Percentiles rank a stretch among this genome's conserved stretches.
Conservation (phyloP, 805 yeast genomes). For the Blastobotrys muscicola region DNA sequence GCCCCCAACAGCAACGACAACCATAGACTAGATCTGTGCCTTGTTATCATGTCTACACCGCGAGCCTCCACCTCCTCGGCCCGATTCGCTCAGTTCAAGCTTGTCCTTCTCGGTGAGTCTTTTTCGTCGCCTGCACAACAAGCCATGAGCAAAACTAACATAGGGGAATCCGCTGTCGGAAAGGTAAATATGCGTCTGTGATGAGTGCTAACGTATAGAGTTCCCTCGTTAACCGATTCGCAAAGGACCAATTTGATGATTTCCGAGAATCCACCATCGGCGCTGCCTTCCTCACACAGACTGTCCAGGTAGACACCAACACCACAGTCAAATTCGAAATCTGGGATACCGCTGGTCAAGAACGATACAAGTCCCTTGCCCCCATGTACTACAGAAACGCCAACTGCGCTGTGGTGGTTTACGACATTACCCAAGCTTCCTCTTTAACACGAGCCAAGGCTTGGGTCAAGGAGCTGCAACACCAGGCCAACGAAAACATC, state of each 20-base stretch:
- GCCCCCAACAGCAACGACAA: no score
- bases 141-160: not conserved
- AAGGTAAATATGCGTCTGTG: slow-evolving; percentile 31
- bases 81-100: slow-evolving; percentile 47
- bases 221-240: slow-evolving; percentile 77
- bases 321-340: slow-evolving; percentile 40
- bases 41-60: slow-evolving; percentile 13
- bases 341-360: slow-evolving; percentile 95
- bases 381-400: slow-evolving; percentile 81
- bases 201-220: slow-evolving; percentile 33
- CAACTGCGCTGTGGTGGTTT: slow-evolving; percentile 78
- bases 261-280: slow-evolving; percentile 90
- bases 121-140: no score
- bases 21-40: no score
- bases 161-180: slow-evolving; percentile 71
- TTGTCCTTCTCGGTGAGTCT: slow-evolving; percentile 58
- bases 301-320: slow-evolving; percentile 39
- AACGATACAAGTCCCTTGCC: slow-evolving; percentile 70
- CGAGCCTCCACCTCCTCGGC: slow-evolving; percentile 24
- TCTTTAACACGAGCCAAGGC: slow-evolving; percentile 72
- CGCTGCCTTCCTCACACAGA: slow-evolving; percentile 93
- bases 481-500: slow-evolving; percentile 65
- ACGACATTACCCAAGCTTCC: slow-evolving; percentile 56
- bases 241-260: slow-evolving; percentile 57
- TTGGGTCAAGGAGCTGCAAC: slow-evolving; percentile 88